Conservation (phyloP, 176 grass and related monocot genomes). For the Ananas comosus region DNA sequence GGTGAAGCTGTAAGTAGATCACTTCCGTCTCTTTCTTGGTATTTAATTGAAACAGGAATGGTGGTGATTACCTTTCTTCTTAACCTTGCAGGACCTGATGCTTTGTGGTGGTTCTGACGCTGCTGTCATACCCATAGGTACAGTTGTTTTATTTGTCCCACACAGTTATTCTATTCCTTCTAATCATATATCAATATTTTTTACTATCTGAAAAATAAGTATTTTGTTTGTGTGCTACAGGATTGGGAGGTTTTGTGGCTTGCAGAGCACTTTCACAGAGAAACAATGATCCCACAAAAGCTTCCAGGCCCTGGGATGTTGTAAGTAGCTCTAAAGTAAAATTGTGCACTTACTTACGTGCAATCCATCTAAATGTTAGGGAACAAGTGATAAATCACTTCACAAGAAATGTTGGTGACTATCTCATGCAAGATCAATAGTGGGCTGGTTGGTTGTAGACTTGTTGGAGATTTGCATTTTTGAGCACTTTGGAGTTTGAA, state of each 20-base stretch:
- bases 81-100: constrained; percentile 77
- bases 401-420: not conserved
- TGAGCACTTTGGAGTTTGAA: not conserved
- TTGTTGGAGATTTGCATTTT: not conserved
- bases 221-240: constrained; percentile 34
- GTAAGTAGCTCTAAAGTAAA: constrained; percentile 38
- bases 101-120: constrained; percentile 99
- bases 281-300: constrained; percentile 90
- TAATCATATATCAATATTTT: constrained; percentile 5
- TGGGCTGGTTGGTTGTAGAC: not conserved
- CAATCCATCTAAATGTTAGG: not conserved
- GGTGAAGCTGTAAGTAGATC: constrained; percentile 75
- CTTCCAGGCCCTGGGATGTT: constrained; percentile 94
- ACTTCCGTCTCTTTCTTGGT: not conserved
- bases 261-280: constrained; percentile 97
- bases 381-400: not conserved
- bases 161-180: not conserved
- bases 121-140: constrained; percentile 89
- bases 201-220: constrained; percentile 5
- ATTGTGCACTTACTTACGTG: not conserved
- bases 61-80: constrained; percentile 16
- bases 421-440: not conserved
- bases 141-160: constrained; percentile 8
- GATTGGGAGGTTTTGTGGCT: constrained; percentile 96
- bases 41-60: not conserved